Evolutionary conservation across 306 rosid genomes (phyloP), one percentile per base, ranked within the genome.

Genomic region (Hippophae rhamnoides): DNA sequence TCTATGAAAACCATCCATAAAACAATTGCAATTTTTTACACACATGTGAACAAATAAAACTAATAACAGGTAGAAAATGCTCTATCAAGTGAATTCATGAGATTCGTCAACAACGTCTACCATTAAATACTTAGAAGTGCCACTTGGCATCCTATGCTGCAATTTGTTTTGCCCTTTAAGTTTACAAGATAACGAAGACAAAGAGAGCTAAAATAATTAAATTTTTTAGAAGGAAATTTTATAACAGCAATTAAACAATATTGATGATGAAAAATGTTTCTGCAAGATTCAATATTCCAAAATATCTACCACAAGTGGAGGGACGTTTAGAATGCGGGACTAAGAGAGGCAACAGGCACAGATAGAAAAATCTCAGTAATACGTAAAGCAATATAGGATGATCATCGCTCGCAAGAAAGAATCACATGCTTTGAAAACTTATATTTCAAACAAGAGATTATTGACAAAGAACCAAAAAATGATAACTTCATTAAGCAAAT

Each of bases 401-500:
- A 72, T 76, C 79, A 73, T 69, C 55, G 63, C 60, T 75, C 74
- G 64, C 86, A 90, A 82, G 89, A 70, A 87, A 79, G 90, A 81
- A 87, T 84, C 95, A 75, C 79, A 75, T 84, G 81, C 75, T 56
- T 56, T 27, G 63, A 59, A 68, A 60, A 67, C 82, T 66, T 69
- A 66, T 58, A 59, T 51, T 25, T 56, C 63, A 64, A 67, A 64
- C 65, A 74, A 72, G 58, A 64, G 72, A 74, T 62, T 54, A 56
- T 12, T 60, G 64, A 53, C 48, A 67, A 41, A 73, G 86, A 82
- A 89, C 72, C 67, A 67, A 64, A 59, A 67, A 72, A 69, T 76
- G 74, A 70, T 63, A 70, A 69, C 62, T 46, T 67, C 78, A 70
- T 43, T 57, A 86, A 81, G 84, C 81, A 81, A 84, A 81, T 84